Percentiles rank a stretch among this genome's conserved stretches.
These are phyloP conservation scores for Maudiozyma humilis DNA, from an alignment of 1,139 yeast genomes.

Conservation along the genomic window DNA sequence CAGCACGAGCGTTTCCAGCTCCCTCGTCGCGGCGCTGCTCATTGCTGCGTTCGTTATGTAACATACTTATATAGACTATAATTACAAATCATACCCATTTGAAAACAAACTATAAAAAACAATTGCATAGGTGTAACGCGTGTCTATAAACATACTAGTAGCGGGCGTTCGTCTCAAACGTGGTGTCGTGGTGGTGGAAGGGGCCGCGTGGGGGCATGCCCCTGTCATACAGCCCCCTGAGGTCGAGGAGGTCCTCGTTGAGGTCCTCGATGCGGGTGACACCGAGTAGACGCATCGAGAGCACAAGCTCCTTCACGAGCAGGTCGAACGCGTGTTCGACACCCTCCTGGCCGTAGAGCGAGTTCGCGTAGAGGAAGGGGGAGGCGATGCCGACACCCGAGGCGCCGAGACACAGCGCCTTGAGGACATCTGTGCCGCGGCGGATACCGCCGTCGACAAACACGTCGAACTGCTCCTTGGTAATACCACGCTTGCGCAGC, in stretches of 20 bases:
- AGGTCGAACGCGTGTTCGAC: constrained; percentile 68
- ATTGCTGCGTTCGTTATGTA: neutral
- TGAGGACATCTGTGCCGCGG: constrained; percentile 56
- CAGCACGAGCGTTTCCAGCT: neutral
- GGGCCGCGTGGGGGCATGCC: constrained; percentile 1
- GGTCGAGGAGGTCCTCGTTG: constrained; percentile 47
- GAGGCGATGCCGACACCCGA: constrained; percentile 67
- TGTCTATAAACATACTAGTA: neutral
- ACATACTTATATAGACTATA: neutral
- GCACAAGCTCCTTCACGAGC: constrained; percentile 68
- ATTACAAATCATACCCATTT: neutral
- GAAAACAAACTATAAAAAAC: neutral
- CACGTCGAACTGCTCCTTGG: constrained; percentile 30
- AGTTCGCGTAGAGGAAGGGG: constrained; percentile 58
- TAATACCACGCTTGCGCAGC: constrained; percentile 47
- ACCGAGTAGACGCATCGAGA: constrained; percentile 84
- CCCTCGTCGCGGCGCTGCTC: neutral
- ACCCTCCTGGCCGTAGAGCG: constrained; percentile 68
- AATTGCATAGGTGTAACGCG: neutral
- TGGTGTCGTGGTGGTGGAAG: constrained; percentile 2
- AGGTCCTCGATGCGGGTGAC: constrained; percentile 58
- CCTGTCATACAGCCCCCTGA: constrained; percentile 20
- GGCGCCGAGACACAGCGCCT: constrained; percentile 66
- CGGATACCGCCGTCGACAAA: constrained; percentile 53
- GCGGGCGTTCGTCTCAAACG: constrained; percentile 1